Evolutionary conservation across 345 rosid genomes (phyloP).

Genomic region (Geranium rotundifolium): DNA sequence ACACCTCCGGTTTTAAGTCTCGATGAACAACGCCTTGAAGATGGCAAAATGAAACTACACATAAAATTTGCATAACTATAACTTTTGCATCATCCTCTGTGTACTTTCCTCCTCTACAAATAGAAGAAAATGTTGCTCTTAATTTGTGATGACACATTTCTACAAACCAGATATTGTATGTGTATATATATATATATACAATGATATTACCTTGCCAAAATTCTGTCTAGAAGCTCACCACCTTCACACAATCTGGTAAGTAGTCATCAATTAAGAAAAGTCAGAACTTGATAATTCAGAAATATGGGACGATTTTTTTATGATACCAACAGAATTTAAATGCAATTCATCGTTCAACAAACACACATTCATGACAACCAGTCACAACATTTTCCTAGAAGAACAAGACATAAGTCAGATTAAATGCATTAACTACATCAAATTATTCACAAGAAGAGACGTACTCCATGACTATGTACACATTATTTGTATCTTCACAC

Average conservation of each 20-base stretch:
- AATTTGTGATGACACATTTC: background rate
- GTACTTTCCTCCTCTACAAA: slow-evolving; percentile 80
- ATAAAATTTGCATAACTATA: slow-evolving; percentile 63
- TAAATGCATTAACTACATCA: background rate
- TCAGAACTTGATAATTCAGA: background rate
- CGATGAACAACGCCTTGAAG: slow-evolving; percentile 98
- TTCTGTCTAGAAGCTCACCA: slow-evolving; percentile 86
- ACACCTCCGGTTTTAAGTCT: slow-evolving; percentile 93
- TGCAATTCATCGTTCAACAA: too few relatives aligned
- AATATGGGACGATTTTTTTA: too few relatives aligned
- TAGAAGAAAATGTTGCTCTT: background rate
- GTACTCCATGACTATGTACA: slow-evolving; percentile 92
- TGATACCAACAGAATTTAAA: background rate
- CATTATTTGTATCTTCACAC: slow-evolving; percentile 63
- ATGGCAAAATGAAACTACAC: slow-evolving; percentile 83
- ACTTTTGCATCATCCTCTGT: slow-evolving; percentile 80
- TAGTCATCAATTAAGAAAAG: slow-evolving; percentile 7
- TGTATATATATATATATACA: background rate
- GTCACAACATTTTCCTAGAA: background rate
- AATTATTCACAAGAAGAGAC: slow-evolving; percentile 21
- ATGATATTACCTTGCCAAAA: slow-evolving; percentile 58
- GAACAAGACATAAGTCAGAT: background rate
- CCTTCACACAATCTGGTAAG: slow-evolving; percentile 85
- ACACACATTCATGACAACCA: background rate
- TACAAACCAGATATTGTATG: background rate